Conservation (phyloP, 257 asterid genomes). For the Misopates orontium region DNA sequence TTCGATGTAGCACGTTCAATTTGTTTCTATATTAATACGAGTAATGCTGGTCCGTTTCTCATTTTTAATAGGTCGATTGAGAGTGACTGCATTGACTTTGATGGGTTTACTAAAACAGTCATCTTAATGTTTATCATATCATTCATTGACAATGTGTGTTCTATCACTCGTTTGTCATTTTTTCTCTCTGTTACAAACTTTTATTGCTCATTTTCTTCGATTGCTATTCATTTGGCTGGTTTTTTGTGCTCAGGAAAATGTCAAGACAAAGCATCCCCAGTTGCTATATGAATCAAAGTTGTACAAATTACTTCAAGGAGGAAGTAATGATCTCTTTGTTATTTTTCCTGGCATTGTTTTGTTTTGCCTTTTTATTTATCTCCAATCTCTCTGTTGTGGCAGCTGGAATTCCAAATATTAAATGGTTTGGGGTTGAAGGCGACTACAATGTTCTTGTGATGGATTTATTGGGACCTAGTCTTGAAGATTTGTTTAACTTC, state of each 20-base stretch:
- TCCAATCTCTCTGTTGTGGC: conserved; percentile 23
- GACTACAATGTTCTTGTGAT: conserved; percentile 92
- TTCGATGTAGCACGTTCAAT: not conserved
- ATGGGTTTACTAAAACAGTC: not conserved
- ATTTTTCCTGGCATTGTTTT: conserved; percentile 21
- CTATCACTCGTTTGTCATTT: not conserved
- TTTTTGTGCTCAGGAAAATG: conserved; percentile 65
- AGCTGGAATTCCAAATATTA: conserved; percentile 82
- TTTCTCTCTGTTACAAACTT: not conserved
- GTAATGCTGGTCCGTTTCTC: not conserved
- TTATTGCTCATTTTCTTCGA: conserved; percentile 4
- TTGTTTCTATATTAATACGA: too few relatives aligned
- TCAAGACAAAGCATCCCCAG: conserved; percentile 86
- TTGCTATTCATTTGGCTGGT: conserved; percentile 15
- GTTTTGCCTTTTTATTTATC: conserved; percentile 9
- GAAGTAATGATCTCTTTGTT: conserved; percentile 57
- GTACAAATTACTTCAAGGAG: conserved; percentile 81
- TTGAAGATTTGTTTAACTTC: conserved; percentile 88
- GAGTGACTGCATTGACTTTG: not conserved
- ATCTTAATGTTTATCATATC: not conserved
- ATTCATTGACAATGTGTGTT: not conserved
- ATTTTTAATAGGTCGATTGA: conserved; percentile 2
- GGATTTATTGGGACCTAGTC: conserved; percentile 90
- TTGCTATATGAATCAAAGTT: conserved; percentile 70
- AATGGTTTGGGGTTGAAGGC: conserved; percentile 95